Evolutionary conservation across 768 basidiomycete species (phyloP).

Genomic region (Kwoniella dejecticola): DNA sequence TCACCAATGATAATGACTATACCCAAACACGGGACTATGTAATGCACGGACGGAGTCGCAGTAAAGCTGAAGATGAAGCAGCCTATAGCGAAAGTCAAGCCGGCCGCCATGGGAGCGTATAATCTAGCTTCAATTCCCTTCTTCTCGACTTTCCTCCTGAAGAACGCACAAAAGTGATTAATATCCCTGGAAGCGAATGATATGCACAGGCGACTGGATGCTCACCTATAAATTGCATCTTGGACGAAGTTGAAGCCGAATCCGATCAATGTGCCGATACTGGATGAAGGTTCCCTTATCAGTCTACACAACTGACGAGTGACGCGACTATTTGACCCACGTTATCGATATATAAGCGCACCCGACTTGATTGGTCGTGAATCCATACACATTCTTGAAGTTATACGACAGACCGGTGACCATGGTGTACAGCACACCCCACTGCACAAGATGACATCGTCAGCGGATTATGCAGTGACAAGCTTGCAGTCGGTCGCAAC

Average conservation of each 20-base stretch:
- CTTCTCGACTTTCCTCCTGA: constrained; percentile 35
- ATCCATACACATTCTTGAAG: constrained; percentile 64
- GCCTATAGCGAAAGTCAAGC: constrained; percentile 46
- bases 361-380: constrained; percentile 65
- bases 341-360: constrained; percentile 64
- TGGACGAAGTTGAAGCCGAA: constrained; percentile 44
- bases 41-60: constrained; percentile 61
- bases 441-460: constrained; percentile 49
- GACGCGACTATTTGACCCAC: constrained; percentile 42
- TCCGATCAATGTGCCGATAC: constrained; percentile 36
- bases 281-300: not conserved
- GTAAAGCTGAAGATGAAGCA: constrained; percentile 73
- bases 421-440: constrained; percentile 74
- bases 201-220: no score
- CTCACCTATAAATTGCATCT: constrained; percentile 46
- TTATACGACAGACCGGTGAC: constrained; percentile 61
- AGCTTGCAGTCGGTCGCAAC: constrained; percentile 7
- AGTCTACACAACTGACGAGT: not conserved
- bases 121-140: constrained; percentile 53
- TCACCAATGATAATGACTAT: constrained; percentile 60
- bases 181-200: no score
- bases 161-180: no score
- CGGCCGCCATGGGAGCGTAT: constrained; percentile 50
- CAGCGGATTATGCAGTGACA: not conserved
- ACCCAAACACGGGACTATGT: constrained; percentile 66